Evolutionary conservation across 2,329 filamentous ascomycete species (phyloP).

Genomic region (Tolypocladium sp.): DNA sequence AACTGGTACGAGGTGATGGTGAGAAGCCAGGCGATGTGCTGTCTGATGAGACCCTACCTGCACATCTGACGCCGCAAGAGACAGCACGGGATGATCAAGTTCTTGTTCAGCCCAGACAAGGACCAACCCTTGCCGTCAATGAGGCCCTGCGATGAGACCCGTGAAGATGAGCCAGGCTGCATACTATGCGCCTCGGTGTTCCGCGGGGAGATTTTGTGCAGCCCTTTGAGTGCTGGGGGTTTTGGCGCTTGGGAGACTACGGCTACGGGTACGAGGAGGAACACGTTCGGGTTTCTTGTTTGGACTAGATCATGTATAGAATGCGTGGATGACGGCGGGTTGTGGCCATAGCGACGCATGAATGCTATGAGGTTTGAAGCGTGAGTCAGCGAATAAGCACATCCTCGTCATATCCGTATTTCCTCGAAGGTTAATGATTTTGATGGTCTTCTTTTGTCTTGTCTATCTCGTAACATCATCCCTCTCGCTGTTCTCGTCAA

Average conservation of each 20-base stretch:
- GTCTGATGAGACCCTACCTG: not conserved
- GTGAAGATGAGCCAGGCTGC: not conserved
- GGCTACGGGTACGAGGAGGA: not conserved
- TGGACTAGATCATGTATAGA: not conserved
- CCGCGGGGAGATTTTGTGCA: not conserved
- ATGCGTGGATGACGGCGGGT: not conserved
- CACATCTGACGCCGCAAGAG: not conserved
- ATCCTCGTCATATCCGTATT: not conserved
- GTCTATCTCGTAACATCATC: slow-evolving; percentile 16
- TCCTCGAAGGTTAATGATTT: not conserved
- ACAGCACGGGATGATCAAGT: not conserved
- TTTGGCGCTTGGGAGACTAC: not conserved
- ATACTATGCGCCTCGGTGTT: not conserved
- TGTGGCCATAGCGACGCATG: not conserved
- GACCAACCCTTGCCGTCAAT: not conserved
- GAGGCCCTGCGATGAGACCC: not conserved
- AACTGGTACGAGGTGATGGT: not conserved
- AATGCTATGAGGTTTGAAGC: not conserved
- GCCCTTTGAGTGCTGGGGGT: not conserved
- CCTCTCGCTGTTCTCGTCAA: slow-evolving; percentile 3
- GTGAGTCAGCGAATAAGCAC: not conserved
- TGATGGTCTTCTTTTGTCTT: slow-evolving; percentile 9
- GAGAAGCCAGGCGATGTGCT: not conserved
- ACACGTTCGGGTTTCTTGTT: not conserved
- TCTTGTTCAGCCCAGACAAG: not conserved